These are phyloP conservation scores for Ophiosphaerella korrae DNA, from an alignment of 2,329 filamentous ascomycete species.

Conservation along the genomic window DNA sequence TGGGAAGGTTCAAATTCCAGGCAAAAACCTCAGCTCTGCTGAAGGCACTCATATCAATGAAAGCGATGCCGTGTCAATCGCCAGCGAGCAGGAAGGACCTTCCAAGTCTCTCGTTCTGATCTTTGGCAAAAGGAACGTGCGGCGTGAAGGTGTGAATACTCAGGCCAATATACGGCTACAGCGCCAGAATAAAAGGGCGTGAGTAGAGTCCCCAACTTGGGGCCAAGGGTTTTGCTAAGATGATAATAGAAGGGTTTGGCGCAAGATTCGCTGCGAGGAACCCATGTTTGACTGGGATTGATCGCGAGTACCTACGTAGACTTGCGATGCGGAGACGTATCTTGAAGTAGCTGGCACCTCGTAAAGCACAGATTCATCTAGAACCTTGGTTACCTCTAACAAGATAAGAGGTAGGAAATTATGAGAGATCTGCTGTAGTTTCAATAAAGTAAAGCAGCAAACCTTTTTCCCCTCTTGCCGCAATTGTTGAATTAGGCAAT, in stretches of 20 bases:
- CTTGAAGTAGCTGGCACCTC: too few relatives aligned
- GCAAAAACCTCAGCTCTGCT: too few relatives aligned
- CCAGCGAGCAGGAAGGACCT: background rate
- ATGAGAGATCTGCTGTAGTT: too few relatives aligned
- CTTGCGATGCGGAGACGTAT: too few relatives aligned
- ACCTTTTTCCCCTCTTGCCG: too few relatives aligned
- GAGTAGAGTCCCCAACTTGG: background rate
- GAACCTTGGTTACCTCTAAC: too few relatives aligned
- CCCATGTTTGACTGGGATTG: conserved; percentile 5
- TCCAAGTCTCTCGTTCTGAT: conserved; percentile 7
- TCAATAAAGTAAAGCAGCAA: too few relatives aligned
- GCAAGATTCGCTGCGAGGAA: background rate
- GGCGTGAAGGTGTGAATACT: background rate
- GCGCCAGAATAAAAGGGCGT: conserved; percentile 1
- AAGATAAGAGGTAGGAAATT: too few relatives aligned
- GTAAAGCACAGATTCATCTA: too few relatives aligned
- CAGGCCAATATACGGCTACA: background rate
- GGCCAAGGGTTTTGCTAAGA: background rate
- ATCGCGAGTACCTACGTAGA: background rate
- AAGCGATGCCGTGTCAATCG: background rate
- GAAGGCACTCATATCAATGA: too few relatives aligned
- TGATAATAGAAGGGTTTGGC: background rate
- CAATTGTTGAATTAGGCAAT: too few relatives aligned
- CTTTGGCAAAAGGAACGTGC: conserved; percentile 6
- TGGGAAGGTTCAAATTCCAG: background rate